Conservation (phyloP, 257 asterid species). For the Ajuga chamaepitys region DNA sequence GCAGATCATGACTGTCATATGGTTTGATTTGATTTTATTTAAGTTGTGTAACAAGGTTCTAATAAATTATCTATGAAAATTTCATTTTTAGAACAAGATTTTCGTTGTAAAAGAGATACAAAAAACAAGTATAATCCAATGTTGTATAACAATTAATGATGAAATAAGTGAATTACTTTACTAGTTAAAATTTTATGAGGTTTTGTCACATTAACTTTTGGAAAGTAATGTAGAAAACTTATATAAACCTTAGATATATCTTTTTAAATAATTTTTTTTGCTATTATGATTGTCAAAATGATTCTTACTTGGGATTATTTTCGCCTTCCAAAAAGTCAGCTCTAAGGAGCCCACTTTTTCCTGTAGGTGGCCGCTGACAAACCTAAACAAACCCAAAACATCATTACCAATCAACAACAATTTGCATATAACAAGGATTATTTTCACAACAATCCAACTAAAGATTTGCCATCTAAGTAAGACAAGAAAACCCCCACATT, state of each 20-base stretch:
- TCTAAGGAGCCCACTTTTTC: slow-evolving; percentile 85
- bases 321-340: slow-evolving; percentile 62
- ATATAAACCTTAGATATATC: neutral
- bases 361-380: slow-evolving; percentile 78
- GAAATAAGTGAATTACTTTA: neutral
- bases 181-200: neutral
- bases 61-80: neutral
- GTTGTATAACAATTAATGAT: neutral
- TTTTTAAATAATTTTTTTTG: no score
- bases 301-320: slow-evolving; percentile 60
- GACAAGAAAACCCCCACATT: no score
- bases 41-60: no score
- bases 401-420: slow-evolving; percentile 17
- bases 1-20: no score
- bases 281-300: neutral
- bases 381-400: slow-evolving; percentile 40
- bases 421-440: no score
- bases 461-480: no score
- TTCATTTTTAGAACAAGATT: neutral
- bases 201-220: neutral
- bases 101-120: neutral
- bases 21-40: no score
- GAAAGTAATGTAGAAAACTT: neutral
- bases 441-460: no score
- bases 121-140: neutral